These are phyloP conservation scores for Rhodomyrtus psidioides DNA, from an alignment of 441 rosid genomes.

Conservation along the genomic window DNA sequence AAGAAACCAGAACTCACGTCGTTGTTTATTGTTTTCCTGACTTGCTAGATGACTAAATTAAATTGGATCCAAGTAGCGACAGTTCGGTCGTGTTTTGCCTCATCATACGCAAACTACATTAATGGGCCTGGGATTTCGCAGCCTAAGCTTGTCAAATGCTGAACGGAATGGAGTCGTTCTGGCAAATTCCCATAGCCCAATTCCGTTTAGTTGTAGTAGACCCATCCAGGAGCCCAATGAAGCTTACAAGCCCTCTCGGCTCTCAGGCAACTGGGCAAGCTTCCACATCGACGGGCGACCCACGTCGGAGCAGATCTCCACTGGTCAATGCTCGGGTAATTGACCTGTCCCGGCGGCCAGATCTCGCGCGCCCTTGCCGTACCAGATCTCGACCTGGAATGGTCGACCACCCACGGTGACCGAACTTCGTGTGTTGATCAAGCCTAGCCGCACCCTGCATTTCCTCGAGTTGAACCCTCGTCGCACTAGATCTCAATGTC, in stretches of 20 bases:
- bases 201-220: background rate
- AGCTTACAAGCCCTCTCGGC: background rate
- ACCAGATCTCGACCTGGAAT: no score
- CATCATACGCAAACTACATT: background rate
- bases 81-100: background rate
- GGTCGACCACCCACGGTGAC: background rate
- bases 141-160: background rate
- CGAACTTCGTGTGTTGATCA: no score
- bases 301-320: background rate
- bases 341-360: background rate
- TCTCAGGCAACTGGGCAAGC: no score
- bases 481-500: no score
- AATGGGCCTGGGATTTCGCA: background rate
- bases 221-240: background rate
- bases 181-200: background rate
- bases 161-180: background rate
- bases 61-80: background rate
- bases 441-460: no score
- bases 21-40: background rate
- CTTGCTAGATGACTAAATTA: background rate
- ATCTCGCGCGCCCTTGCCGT: no score
- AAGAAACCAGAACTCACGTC: background rate
- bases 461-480: no score
- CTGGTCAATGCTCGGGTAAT: background rate
- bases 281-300: background rate